Evolutionary conservation across 208 protist genomes (phyloP), one percentile per base, ranked within the genome.

Genomic region (Leishmania turanica): DNA sequence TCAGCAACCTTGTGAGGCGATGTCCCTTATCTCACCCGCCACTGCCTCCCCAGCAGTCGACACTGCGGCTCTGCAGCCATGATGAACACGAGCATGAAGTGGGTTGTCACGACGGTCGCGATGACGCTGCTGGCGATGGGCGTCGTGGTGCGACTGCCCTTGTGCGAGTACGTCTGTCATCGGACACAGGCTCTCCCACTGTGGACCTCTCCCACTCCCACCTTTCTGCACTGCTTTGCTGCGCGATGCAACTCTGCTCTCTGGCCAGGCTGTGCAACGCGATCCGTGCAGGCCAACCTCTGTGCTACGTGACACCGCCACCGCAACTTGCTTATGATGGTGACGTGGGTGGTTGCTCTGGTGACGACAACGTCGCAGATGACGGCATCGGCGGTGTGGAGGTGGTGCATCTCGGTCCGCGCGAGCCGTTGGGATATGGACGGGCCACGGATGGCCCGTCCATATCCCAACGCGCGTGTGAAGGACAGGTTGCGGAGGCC

Each of bases 241-340:
- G 51, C 19, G 42, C 40, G 31, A 42, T 62, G 51, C 72, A 76
- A 9, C 72, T 76, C 13, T 45, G 31, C 21, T 8, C 49, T 37
- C 72, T 76, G 49, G 51, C 72, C 8, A 24, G n/a, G 31, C 72
- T 45, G 72, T 76, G 72, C 72, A 58, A 45, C 5, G 49, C 6
- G 19, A 62, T 56, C 19, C 8, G 19, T 31, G 53, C 45, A 3
- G 45, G 15, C 3, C 24, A 58, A 27, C 27, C 45, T 73, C 27
- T 31, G 24, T 9, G 9, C 40, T 51, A 47, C 51, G 45, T 5
- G 7, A 17, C 69, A 54, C 42, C 69, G 42, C 69, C 51, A 34
- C 69, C 69, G 4, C 69, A 51, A 45, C 69, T 73, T 73, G 45
- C 21, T 53, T 24, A 54, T 53, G 47, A 45, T 19, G 69, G 7